Conservation (phyloP, 2,329 filamentous ascomycete species). For the Penicillium sp. region DNA sequence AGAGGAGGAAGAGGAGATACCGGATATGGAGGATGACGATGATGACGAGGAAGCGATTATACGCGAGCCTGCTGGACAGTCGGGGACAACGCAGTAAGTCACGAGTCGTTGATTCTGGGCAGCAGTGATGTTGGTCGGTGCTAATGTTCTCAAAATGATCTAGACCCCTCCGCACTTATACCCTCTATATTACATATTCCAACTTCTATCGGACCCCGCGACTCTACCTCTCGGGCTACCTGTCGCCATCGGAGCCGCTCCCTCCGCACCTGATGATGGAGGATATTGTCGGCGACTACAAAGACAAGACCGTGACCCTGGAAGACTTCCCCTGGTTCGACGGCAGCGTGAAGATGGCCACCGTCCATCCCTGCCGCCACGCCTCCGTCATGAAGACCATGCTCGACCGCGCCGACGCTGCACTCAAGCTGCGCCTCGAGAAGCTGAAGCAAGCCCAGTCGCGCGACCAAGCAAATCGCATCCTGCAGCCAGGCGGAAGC, state of each 20-base stretch:
- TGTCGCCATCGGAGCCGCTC: conserved; percentile 75
- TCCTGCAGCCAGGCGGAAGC: conserved; percentile 35
- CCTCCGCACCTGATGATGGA: conserved; percentile 90
- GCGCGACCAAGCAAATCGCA: conserved; percentile 33
- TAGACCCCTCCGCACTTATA: conserved; percentile 89
- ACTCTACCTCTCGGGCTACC: conserved; percentile 90
- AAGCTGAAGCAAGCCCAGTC: conserved; percentile 69
- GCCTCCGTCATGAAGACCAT: conserved; percentile 97
- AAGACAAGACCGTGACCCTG: conserved; percentile 96
- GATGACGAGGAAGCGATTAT: conserved; percentile 96
- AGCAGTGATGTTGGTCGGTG: conserved; percentile 9
- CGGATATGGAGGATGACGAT: conserved; percentile 97
- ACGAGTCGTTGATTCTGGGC: conserved; percentile 9
- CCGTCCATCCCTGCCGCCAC: conserved; percentile 95
- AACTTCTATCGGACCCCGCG: conserved; percentile 95
- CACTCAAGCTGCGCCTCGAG: conserved; percentile 82
- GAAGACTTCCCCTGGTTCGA: conserved; percentile 97
- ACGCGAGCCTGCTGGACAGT: conserved; percentile 61
- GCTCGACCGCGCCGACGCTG: conserved; percentile 90
- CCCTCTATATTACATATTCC: conserved; percentile 96
- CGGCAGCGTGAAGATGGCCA: conserved; percentile 90
- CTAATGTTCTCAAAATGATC: neutral
- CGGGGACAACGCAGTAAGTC: conserved; percentile 58
- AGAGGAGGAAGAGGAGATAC: conserved; percentile 73
- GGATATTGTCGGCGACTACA: conserved; percentile 94